Evolutionary conservation across 2,329 filamentous ascomycete species (phyloP), one percentile per base, ranked within the genome.

Genomic region (Colletotrichum eremochloae): DNA sequence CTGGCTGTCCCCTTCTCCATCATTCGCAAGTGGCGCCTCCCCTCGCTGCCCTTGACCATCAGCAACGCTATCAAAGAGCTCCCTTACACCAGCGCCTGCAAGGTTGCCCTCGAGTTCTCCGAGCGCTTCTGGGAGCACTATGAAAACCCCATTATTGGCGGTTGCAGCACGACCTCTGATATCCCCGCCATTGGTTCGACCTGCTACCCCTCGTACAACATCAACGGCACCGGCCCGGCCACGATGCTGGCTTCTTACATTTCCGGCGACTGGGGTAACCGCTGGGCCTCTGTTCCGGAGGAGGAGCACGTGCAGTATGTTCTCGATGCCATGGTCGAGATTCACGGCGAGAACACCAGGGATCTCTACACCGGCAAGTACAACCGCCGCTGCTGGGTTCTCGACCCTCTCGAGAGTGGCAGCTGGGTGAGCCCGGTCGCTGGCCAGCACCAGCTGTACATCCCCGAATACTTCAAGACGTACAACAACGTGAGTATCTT

Each of bases 401-500:
- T 86, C 9, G 90, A 93, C 74, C 86, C 88, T 71, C 86, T 89
- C 71, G 86, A 91, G 78, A 86, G 86, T 1, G 91, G 88, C 5
- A 87, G 88, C 8, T 94, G 91, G 91, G 88, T 88, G 1, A 79
- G 80, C 5, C 91, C 92, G 0, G 80, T 84, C 0, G 83, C 90
- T 0, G 91, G 91, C 0, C 90, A 93, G 81, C 91, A 94, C 77
- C 86, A 92, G 75, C 77, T 93, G 33, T 94, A 92, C 75, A 82
- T 94, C 11, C 92, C 92, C 0, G 89, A 91, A n/a, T 94, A 93
- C 77, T 93, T 92, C 77, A 88, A 90, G 77, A 93, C 91, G 0
- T 89, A 94, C 79, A 86, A 86, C 74, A 89, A 91, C 60, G 83
- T 85, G 64, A 75, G 81, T 78, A 9, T 5, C 18, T 31, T 15